Conservation (phyloP, 2,329 filamentous ascomycete genomes). For the Chaetomiaceae sp. region DNA sequence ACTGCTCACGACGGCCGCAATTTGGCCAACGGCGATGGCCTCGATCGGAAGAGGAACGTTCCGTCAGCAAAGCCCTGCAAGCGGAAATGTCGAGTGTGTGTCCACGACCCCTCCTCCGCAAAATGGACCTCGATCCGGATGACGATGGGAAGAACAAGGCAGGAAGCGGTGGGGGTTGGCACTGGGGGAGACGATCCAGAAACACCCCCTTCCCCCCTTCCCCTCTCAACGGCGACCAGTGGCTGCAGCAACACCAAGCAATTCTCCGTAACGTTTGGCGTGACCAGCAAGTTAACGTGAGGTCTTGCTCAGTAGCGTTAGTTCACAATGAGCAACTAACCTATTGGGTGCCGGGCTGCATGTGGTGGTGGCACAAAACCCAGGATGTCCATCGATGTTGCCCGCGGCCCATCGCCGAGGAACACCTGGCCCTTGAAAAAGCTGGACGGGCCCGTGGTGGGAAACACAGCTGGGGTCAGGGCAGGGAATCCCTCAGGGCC, state of each 20-base stretch:
- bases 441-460: background rate
- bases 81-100: background rate
- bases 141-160: background rate
- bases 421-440: background rate
- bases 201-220: too few relatives aligned
- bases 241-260: too few relatives aligned
- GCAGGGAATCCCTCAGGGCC: too few relatives aligned
- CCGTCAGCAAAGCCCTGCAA: background rate
- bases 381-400: too few relatives aligned
- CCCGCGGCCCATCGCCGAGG: background rate
- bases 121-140: too few relatives aligned
- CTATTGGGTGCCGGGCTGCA: background rate
- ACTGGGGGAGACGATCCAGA: too few relatives aligned
- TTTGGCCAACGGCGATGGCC: slow-evolving; percentile 7
- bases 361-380: background rate
- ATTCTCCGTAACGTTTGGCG: too few relatives aligned
- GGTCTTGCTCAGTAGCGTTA: too few relatives aligned
- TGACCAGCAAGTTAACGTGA: too few relatives aligned
- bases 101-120: background rate
- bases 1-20: slow-evolving; percentile 15
- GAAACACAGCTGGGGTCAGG: too few relatives aligned
- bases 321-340: too few relatives aligned
- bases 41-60: background rate
- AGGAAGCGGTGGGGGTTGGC: background rate
- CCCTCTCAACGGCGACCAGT: too few relatives aligned